Evolutionary conservation across 2,329 filamentous ascomycete genomes (phyloP), one percentile per base, ranked within the genome.

Genomic region (Fonsecaea multimorphosa): DNA sequence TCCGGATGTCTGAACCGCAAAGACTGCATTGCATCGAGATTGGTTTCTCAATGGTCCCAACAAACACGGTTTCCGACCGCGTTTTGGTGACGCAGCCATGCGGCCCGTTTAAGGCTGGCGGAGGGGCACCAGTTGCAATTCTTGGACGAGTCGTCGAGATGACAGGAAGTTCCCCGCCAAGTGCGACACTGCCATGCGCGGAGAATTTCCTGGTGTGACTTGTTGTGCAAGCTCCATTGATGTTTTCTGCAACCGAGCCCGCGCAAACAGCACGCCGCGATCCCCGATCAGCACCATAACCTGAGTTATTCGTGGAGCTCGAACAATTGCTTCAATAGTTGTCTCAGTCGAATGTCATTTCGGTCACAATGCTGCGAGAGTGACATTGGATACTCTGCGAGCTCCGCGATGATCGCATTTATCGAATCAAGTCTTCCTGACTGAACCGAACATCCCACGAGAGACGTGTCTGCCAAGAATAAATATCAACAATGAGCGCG

Each of bases 71-170:
- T 32, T 46, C 24, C 11, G 27, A 54, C 24, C 63, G 56, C 60
- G 56, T 60, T 61, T 58, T 66, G 66, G 66, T 65, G 63, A 53
- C 58, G 61, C 63, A 63, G 46, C 57, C 36, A 58, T 58, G 55
- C 34, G 32, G 31, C 34, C 44, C 34, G 31, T 53, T 61, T 58
- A 61, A 31, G 55, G 63, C 53, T 64, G 61, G 53, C 57, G 11
- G 66, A 65, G 63, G 63, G 57, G 63, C 29, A 49, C 46, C 38
- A 61, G 24, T n/a, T n/a, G 36, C 5, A 52, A 63, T 54, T 38
- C 61, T 27, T 59, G 32, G 29, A 27, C 29, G 52, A 56, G 44
- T 60, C 62, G 32, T 54, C 55, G 29, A 56, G 55, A 40, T 55
- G 52, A 63, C 56, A 56, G 62, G 58, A 53, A 14, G 14, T 59